Evolutionary conservation across 2,329 filamentous ascomycete species (phyloP), one percentile per base, ranked within the genome.

Genomic region (Teratosphaeria viscida): DNA sequence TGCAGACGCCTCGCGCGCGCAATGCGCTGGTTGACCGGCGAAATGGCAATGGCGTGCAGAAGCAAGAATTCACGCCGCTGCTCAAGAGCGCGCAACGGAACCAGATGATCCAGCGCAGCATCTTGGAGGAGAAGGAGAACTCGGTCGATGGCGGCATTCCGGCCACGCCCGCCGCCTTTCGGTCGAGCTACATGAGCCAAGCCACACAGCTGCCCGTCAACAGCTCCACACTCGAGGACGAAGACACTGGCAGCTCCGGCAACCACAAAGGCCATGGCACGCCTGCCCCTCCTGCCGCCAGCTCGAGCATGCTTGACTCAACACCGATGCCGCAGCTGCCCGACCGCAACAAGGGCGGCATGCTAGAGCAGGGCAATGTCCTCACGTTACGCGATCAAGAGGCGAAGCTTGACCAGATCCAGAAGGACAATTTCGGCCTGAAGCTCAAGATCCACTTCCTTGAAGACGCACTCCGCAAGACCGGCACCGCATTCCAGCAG

Each of bases 381-480:
- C 81, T 96, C 66, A 96, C 94, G 1, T 76, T 99, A 60, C 86
- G 91, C 62, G 94, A 99, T 71, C 94, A 99, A 74, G 94, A 97
- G 75, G 91, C 90, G 66, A 84, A 85, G 65, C 92, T 99, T 67
- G 90, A 96, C 76, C 89, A 89, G 70, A 92, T 99, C 67, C 91
- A 96, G 71, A 99, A 99, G 78, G 94, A 97, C 71, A 99, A 99
- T 71, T 99, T 97, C 71, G 90, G 90, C 27, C 80, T 99, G 58
- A 97, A 97, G 75, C 82, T 97, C 67, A 96, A 96, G 74, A 96
- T 97, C 57, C 91, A 97, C 74, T 99, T 95, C 72, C 81, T 99
- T 59, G 91, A 99, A 73, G 90, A 97, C 67, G 89, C 90, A 14
- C 77, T 99, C 56, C 84, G 87, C 57, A 96, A 95, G 72, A 85